Conservation (phyloP, 2,329 filamentous ascomycete genomes). For the Coniochaeta pulveracea region DNA sequence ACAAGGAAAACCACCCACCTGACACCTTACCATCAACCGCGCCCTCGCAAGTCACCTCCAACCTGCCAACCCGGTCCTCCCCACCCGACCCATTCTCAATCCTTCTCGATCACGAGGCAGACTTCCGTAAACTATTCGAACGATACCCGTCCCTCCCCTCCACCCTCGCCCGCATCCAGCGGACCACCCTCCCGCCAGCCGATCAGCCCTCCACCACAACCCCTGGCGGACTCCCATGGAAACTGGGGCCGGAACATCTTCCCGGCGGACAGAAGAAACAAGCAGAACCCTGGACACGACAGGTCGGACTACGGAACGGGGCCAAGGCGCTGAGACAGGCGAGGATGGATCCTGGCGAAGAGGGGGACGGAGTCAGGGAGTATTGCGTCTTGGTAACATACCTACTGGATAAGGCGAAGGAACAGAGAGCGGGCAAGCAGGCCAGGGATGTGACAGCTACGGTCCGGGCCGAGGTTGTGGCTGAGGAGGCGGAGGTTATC, state of each 20-base stretch:
- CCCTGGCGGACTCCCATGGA: constrained; percentile 10
- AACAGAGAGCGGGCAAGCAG: constrained; percentile 10
- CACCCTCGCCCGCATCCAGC: constrained; percentile 36
- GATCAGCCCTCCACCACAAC: constrained; percentile 5
- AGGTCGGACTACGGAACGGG: constrained; percentile 45
- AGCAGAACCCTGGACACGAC: constrained; percentile 40
- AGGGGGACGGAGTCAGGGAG: constrained; percentile 48
- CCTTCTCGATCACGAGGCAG: constrained; percentile 36
- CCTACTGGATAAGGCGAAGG: constrained; percentile 25
- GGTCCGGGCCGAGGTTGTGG: constrained; percentile 31
- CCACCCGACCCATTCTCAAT: constrained; percentile 33
- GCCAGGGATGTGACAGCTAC: constrained; percentile 18
- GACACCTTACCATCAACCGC: constrained; percentile 17
- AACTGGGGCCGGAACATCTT: constrained; percentile 9
- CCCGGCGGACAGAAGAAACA: constrained; percentile 16
- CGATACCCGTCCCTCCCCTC: constrained; percentile 38
- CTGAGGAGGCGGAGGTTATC: constrained; percentile 37
- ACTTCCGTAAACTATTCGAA: constrained; percentile 37
- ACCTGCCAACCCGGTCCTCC: constrained; percentile 8
- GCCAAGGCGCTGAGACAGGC: constrained; percentile 40
- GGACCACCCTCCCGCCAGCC: constrained; percentile 34
- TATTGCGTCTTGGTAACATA: constrained; percentile 46
- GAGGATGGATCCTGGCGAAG: constrained; percentile 36
- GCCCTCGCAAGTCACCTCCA: constrained; percentile 6
- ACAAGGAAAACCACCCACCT: constrained; percentile 28